Evolutionary conservation across 805 yeast species (phyloP).

Genomic region (Candida schatavii): DNA sequence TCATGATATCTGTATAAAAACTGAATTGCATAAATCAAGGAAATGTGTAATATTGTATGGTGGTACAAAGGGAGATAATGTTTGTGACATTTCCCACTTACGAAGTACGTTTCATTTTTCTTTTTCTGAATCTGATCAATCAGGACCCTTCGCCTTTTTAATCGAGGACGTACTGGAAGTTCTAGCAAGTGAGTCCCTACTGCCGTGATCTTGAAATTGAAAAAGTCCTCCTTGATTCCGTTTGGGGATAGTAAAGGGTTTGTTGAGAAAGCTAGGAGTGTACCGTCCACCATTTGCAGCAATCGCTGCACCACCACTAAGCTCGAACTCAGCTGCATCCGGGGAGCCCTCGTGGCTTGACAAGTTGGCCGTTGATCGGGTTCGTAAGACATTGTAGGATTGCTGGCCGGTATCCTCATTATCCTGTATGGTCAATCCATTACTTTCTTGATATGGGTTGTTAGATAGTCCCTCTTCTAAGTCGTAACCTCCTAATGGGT

Average conservation of each 20-base stretch:
- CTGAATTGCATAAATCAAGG: no score
- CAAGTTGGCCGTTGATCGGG: constrained; percentile 35
- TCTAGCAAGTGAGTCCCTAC: constrained; percentile 26
- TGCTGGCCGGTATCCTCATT: constrained; percentile 10
- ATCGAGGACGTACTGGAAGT: constrained; percentile 16
- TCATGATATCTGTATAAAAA: no score
- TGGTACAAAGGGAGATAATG: no score
- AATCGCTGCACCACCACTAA: constrained; percentile 5
- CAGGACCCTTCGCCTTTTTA: constrained; percentile 1
- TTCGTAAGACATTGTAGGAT: constrained; percentile 26
- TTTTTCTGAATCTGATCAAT: no score
- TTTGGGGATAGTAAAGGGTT: constrained; percentile 35
- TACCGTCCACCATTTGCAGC: constrained; percentile 1
- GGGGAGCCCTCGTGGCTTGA: constrained; percentile 14
- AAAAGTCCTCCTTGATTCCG: constrained; percentile 12
- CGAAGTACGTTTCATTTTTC: no score
- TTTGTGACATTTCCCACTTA: neutral
- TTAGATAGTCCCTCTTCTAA: constrained; percentile 31
- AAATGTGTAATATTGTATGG: no score
- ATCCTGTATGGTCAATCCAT: neutral
- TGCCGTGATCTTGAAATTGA: constrained; percentile 14
- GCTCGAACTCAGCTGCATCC: constrained; percentile 2
- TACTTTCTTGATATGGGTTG: neutral
- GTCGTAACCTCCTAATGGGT: constrained; percentile 15
- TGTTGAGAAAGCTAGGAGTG: constrained; percentile 28